Evolutionary conservation across 495 filamentous ascomycete genomes (phyloP), one percentile per base, ranked within the genome.

Genomic region (Hyphodiscus hymeniophilus): DNA sequence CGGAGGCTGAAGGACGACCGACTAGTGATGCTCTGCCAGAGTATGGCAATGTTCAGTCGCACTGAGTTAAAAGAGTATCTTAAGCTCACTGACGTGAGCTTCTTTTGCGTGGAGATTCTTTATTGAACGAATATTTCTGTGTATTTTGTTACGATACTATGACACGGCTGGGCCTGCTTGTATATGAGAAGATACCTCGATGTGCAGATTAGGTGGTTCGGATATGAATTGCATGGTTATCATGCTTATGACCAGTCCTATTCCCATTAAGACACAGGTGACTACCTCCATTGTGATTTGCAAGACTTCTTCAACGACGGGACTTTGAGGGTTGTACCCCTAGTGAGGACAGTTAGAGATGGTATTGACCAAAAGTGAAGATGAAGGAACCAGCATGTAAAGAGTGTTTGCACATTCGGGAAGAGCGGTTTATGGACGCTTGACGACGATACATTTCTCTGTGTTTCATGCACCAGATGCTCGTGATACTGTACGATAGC

Each of bases 161-260:
- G 26, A 10, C 10, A 4, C 10, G 10, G 26, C 17, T 34, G 12
- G 13, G n/a, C 24, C 23, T 7, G 22, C 4, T 41, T 16, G 2
- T 23, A 23, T 21, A 20, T 47, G 32, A 7, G 36, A 16, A 16
- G 21, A 11, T 8, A 35, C 32, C 38, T 28, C 11, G 10, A 3
- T 50, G 12, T 18, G 4, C 16, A 30, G 46, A 22, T 10, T 47
- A 11, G 41, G 18, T n/a, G n/a, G n/a, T n/a, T n/a, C n/a, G n/a
- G n/a, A n/a, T n/a, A 52, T 20, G 21, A 52, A 52, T 16, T 52
- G 42, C 4, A 43, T 8, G 20, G 47, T 47, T 3, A 52, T 52
- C 44, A 52, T 31, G 30, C 43, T 42, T 18, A 52, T 23, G 17
- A 47, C 42, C n/a, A 52, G 34, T 2, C 43, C 35, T 4, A 42